phyloP scores from a whole-genome alignment of 345 rosid species.

The Psidium guajava region DNA sequence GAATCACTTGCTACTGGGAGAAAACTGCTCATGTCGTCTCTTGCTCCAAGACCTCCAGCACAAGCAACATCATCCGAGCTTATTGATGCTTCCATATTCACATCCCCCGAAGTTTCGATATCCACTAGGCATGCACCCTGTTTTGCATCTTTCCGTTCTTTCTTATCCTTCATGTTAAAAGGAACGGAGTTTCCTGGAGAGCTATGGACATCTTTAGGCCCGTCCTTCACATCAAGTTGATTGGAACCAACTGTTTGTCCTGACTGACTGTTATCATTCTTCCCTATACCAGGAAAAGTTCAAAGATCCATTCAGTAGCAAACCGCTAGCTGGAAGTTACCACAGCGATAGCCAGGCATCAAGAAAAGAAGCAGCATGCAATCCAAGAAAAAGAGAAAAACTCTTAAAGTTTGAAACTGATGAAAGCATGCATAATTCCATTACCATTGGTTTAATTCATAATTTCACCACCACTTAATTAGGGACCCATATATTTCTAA shows the following conservation, averaged over 20 bases:
- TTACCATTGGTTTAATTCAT: neutral
- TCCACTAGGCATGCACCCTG: neutral
- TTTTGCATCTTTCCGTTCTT: neutral
- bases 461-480: neutral
- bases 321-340: neutral
- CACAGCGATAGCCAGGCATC: neutral
- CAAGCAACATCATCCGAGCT: neutral
- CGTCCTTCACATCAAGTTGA: neutral
- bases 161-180: neutral
- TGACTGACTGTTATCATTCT: neutral
- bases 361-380: neutral
- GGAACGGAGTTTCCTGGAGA: neutral
- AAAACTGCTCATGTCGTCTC: neutral
- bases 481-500: neutral
- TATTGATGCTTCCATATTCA: neutral
- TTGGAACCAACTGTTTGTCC: neutral
- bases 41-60: neutral
- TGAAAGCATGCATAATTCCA: neutral
- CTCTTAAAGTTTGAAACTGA: neutral
- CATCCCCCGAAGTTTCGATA: neutral
- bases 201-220: neutral
- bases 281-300: neutral
- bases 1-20: constrained; percentile 1
- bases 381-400: neutral
- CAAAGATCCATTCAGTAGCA: neutral